Base-by-base conservation (phyloP, 345 rosid species). In the Camelina neglecta region DNA sequence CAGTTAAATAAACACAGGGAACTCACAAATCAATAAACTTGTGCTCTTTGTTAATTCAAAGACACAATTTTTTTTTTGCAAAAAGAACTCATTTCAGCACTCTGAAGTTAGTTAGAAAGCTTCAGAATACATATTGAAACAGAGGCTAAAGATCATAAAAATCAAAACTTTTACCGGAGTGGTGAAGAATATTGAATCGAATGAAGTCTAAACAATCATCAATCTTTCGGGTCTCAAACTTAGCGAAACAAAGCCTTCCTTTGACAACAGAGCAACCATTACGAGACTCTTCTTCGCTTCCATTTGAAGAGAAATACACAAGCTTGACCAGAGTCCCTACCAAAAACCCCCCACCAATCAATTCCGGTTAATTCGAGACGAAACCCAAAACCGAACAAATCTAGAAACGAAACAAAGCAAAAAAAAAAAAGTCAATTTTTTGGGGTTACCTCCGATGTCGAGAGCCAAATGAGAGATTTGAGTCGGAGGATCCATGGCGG, bases 211-310 rank as follows among this genome's bases (percentile, higher is more conserved):
- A 58, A 81, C 97, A 95, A 67, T 92, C 97, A 74, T 82, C 73
- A 42, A 95, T 90, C 67, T 92, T 90, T 88, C 81, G 81, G 4
- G 99, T 95, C 79, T 92, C 97, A 62, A 95, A 92, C 80, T 81
- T 95, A 1, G 90, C 89, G 59, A 95, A 92, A 81, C 85, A 86
- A 45, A 95, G 93, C 79, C 75, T 90, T 60, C 97, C 99, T 69
- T 81, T 45, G 36, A 84, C 41, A 75, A 67, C 67, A 68, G 84
- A 44, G 39, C 45, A 45, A 64, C 67, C 81, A 60, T 57, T 80
- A 63, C 77, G 58, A 61, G 83, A 75, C 51, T 62, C 80, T 61
- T 76, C 81, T 64, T 76, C 81, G 41, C 67, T 79, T 60, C 74
- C 84, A 60, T 72, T 66, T 58, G 85, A 77, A 2, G 89, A 86